Percentiles rank a stretch among this genome's conserved stretches.
Evolutionary conservation across 208 protist genomes (phyloP).

Genomic region (Crithidia mellificae): DNA sequence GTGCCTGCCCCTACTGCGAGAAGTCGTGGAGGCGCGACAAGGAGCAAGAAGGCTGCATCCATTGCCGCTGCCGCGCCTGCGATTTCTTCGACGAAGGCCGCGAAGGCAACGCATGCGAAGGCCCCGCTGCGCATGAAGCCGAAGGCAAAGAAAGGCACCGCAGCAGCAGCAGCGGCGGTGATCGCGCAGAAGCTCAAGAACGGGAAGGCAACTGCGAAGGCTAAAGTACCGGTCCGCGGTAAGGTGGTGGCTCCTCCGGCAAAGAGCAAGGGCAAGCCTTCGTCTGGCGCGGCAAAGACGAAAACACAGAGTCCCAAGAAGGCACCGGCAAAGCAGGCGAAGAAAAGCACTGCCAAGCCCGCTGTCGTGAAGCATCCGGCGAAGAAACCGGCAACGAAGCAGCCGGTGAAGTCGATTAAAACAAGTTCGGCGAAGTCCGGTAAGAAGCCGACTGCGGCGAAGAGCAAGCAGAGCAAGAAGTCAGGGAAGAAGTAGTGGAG

Average conservation of each 20-base stretch:
- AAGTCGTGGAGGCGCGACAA: no score
- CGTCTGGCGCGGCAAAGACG: neutral
- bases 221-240: neutral
- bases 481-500: conserved; percentile 19
- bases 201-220: neutral
- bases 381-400: conserved; percentile 18
- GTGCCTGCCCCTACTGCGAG: neutral
- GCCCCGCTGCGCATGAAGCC: conserved; percentile 7
- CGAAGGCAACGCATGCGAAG: neutral
- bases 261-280: neutral
- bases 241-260: neutral
- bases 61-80: no score
- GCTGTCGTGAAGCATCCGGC: conserved; percentile 15
- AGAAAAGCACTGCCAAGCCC: no score
- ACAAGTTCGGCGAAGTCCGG: neutral
- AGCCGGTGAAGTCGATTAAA: conserved; percentile 10
- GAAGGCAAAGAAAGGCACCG: neutral
- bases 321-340: neutral
- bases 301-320: no score
- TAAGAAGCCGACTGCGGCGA: neutral
- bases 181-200: neutral
- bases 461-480: conserved; percentile 8
- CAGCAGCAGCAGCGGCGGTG: neutral
- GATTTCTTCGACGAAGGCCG: no score
- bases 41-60: neutral